Evolutionary conservation across 2,329 filamentous ascomycete genomes (phyloP).

Genomic region (Fusarium coicis): DNA sequence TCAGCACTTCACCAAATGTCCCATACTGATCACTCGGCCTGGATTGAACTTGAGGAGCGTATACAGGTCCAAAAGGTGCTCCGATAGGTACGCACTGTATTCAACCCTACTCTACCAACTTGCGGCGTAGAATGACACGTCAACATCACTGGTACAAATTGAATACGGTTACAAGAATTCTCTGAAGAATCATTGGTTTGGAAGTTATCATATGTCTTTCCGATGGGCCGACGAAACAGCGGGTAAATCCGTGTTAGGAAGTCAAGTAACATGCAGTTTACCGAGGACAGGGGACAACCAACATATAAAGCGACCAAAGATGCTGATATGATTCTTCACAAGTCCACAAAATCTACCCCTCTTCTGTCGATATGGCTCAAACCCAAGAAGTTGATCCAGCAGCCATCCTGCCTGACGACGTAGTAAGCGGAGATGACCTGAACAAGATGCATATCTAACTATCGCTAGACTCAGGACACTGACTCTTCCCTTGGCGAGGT

Average conservation of each 20-base stretch:
- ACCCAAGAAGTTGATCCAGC: neutral
- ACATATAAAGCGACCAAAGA: conserved; percentile 5
- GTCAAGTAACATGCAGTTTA: conserved; percentile 1
- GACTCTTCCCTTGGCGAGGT: conserved; percentile 10
- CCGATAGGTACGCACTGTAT: rapidly evolving
- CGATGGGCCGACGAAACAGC: neutral
- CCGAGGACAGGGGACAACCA: conserved; percentile 5
- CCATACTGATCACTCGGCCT: rapidly evolving
- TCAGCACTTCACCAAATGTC: rapidly evolving
- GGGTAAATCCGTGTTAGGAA: conserved; percentile 15
- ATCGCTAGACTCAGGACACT: neutral
- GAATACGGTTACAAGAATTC: rapidly evolving
- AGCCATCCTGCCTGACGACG: neutral
- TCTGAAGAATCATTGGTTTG: neutral
- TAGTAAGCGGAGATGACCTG: neutral
- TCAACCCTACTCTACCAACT: neutral
- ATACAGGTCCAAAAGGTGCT: neutral
- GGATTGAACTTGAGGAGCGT: neutral
- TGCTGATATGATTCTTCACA: neutral
- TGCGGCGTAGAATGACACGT: neutral
- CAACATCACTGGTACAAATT: neutral
- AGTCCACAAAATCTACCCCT: no score
- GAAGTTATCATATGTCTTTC: neutral
- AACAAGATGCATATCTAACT: neutral
- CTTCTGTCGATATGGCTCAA: neutral